Evolutionary conservation across 2,329 filamentous ascomycete species (phyloP).

Genomic region (Dothideomycetes sp.): DNA sequence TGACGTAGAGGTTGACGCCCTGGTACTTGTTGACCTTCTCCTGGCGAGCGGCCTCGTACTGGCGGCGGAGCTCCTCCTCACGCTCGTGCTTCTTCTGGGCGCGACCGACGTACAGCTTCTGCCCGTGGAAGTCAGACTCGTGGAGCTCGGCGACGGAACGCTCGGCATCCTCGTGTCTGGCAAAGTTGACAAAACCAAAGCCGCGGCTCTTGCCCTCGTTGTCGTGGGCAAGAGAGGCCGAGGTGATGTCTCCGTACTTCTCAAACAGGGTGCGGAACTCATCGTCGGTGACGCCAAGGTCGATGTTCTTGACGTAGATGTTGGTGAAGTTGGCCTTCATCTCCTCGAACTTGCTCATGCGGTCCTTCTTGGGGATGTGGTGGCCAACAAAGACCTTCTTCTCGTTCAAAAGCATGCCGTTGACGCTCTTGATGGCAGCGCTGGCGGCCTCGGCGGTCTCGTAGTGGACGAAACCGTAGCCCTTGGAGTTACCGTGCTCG

Average conservation of each 20-base stretch:
- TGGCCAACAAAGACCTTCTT: slow-evolving; percentile 99
- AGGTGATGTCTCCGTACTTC: slow-evolving; percentile 88
- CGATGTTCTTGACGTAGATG: slow-evolving; percentile 98
- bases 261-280: slow-evolving; percentile 92
- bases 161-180: slow-evolving; percentile 77
- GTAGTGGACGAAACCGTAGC: slow-evolving; percentile 99
- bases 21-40: slow-evolving; percentile 99
- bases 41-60: slow-evolving; percentile 92
- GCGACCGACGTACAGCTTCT: slow-evolving; percentile 95
- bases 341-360: slow-evolving; percentile 99
- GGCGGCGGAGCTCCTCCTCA: slow-evolving; percentile 97
- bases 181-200: slow-evolving; percentile 92
- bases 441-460: slow-evolving; percentile 96
- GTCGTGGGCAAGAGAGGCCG: slow-evolving; percentile 87
- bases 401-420: slow-evolving; percentile 99
- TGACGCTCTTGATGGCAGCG: slow-evolving; percentile 98
- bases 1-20: slow-evolving; percentile 98
- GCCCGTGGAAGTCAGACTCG: slow-evolving; percentile 81
- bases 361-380: slow-evolving; percentile 99
- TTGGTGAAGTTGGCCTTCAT: slow-evolving; percentile 99
- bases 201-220: slow-evolving; percentile 93
- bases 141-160: slow-evolving; percentile 88
- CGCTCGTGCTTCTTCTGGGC: slow-evolving; percentile 99
- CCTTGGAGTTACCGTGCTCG: slow-evolving; percentile 93
- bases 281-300: slow-evolving; percentile 74